phyloP scores from a whole-genome alignment of 2,329 filamentous ascomycete genomes.

The Pseudogymnoascus sp. region DNA sequence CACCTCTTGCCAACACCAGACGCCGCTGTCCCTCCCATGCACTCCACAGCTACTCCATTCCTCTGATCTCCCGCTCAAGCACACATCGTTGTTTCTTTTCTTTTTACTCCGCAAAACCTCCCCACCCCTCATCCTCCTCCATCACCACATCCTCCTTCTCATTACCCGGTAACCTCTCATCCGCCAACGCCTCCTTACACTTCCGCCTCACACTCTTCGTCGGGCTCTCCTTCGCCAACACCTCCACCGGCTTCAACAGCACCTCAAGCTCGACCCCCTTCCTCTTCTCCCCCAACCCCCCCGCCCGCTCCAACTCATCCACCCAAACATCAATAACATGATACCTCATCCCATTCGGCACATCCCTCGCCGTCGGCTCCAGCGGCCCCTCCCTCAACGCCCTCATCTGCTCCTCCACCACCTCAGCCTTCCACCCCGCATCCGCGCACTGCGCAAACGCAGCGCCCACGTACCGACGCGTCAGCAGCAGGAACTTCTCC shows the following conservation, averaged over 20 bases:
- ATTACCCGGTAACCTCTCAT: constrained; percentile 65
- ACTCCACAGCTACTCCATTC: background rate
- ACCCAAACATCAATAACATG: constrained; percentile 88
- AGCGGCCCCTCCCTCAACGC: constrained; percentile 38
- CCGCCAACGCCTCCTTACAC: constrained; percentile 60
- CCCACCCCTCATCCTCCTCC: constrained; percentile 31
- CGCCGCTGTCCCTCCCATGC: constrained; percentile 1
- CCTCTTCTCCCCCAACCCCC: constrained; percentile 38
- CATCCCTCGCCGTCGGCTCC: constrained; percentile 36
- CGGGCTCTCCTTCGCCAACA: constrained; percentile 41
- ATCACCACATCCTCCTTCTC: constrained; percentile 32
- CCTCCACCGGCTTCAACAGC: constrained; percentile 36
- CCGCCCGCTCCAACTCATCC: constrained; percentile 73
- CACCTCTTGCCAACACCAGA: constrained; percentile 17
- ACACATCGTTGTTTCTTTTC: background rate
- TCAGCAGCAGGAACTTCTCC: constrained; percentile 87
- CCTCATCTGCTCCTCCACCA: constrained; percentile 35
- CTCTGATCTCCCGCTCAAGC: background rate
- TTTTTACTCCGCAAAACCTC: constrained; percentile 25
- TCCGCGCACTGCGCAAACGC: constrained; percentile 44
- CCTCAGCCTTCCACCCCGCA: constrained; percentile 29
- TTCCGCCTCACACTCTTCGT: constrained; percentile 65
- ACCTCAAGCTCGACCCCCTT: constrained; percentile 30
- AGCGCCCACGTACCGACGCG: constrained; percentile 69
- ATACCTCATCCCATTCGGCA: constrained; percentile 76